Conservation (phyloP, 2,329 filamentous ascomycete genomes). For the Xylariales sp. region DNA sequence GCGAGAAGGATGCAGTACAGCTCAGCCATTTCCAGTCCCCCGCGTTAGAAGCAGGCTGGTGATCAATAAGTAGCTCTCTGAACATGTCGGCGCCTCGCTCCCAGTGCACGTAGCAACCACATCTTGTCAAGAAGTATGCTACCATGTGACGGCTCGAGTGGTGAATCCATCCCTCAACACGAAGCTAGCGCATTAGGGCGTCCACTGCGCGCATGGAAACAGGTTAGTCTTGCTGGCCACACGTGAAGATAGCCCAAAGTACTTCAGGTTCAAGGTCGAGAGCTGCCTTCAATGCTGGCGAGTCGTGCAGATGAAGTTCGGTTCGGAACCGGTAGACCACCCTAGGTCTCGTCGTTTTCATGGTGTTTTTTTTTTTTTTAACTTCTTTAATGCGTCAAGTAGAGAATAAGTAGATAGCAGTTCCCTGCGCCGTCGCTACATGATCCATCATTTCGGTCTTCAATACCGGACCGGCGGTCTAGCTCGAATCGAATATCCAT, state of each 20-base stretch:
- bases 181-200: conserved; percentile 80
- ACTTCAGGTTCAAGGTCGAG: conserved; percentile 75
- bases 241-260: conserved; percentile 82
- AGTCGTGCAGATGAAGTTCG: conserved; percentile 81
- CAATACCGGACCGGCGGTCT: conserved; percentile 4
- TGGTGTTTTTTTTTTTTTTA: not conserved
- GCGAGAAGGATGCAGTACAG: conserved; percentile 79
- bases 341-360: conserved; percentile 53
- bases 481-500: conserved; percentile 33
- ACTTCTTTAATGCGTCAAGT: not conserved
- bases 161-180: conserved; percentile 81
- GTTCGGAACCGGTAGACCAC: conserved; percentile 85
- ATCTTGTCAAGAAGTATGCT: conserved; percentile 80
- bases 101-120: conserved; percentile 83
- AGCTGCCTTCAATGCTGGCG: conserved; percentile 77
- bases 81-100: conserved; percentile 83
- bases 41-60: conserved; percentile 77
- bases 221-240: conserved; percentile 71
- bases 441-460: not conserved
- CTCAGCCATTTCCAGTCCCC: conserved; percentile 85
- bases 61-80: conserved; percentile 79
- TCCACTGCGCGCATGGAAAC: conserved; percentile 63
- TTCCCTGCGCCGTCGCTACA: not conserved
- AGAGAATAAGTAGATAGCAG: not conserved
- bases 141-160: conserved; percentile 82